Percentiles rank a stretch among this genome's conserved stretches.
Evolutionary conservation across 257 asterid genomes (phyloP).

Genomic region (Solanum virginianum): DNA sequence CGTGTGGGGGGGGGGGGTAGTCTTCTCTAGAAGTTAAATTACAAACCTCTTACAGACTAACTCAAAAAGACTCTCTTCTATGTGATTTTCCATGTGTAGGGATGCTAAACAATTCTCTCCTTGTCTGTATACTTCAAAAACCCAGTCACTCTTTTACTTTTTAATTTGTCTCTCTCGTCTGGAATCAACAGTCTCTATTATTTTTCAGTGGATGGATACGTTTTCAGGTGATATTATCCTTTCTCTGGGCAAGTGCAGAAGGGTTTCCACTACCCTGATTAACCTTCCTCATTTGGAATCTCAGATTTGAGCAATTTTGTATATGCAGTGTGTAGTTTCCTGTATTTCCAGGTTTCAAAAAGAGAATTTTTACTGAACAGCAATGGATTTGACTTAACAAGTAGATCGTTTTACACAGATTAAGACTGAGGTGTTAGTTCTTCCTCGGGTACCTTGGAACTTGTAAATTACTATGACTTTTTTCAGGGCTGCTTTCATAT

Average conservation of each 20-base stretch:
- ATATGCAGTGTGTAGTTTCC: neutral
- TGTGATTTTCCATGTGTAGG: neutral
- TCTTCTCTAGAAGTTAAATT: neutral
- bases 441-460: neutral
- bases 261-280: neutral
- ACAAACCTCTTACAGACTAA: neutral
- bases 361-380: neutral
- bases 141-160: neutral
- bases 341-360: neutral
- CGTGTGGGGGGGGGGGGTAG: neutral
- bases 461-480: neutral
- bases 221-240: neutral
- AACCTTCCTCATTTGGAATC: neutral
- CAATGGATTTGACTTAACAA: neutral
- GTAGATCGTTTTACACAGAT: neutral
- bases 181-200: neutral
- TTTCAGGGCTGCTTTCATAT: neutral
- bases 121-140: neutral
- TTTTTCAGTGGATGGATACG: neutral
- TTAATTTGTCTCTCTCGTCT: neutral
- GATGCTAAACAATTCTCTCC: neutral
- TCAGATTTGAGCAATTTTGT: neutral
- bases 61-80: neutral
- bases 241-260: neutral
- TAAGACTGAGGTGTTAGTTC: neutral